phyloP scores from a whole-genome alignment of 768 basidiomycete species.

The Boletales sp. region DNA sequence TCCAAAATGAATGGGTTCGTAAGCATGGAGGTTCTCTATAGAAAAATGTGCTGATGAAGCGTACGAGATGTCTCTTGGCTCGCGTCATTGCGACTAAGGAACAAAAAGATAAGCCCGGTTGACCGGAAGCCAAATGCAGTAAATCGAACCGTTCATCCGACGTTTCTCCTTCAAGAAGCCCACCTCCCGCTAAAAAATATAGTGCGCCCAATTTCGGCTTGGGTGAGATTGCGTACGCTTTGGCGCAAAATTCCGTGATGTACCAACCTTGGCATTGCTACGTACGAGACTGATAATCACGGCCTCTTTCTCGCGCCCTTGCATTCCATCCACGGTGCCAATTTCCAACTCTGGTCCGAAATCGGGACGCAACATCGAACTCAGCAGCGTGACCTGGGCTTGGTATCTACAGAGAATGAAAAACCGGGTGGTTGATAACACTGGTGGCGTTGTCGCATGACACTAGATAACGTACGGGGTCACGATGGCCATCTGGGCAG shows the following conservation, averaged over 20 bases:
- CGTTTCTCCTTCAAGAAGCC: slow-evolving; percentile 94
- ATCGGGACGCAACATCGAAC: slow-evolving; percentile 68
- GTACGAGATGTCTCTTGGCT: slow-evolving; percentile 81
- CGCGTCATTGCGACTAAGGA: slow-evolving; percentile 83
- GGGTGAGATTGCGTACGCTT: too few relatives aligned
- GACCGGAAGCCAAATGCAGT: too few relatives aligned
- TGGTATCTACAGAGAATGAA: slow-evolving; percentile 55
- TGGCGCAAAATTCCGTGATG: too few relatives aligned
- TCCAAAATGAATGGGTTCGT: not conserved
- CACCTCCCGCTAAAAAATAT: slow-evolving; percentile 68
- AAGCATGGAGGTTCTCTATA: too few relatives aligned
- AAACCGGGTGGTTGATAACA: not conserved
- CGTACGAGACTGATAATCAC: slow-evolving; percentile 90
- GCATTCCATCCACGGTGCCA: slow-evolving; percentile 95
- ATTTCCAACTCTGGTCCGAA: slow-evolving; percentile 76
- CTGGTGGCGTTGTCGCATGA: too few relatives aligned
- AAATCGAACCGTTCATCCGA: slow-evolving; percentile 69
- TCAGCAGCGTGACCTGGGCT: slow-evolving; percentile 86
- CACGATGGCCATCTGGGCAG: slow-evolving; percentile 80
- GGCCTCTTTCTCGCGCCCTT: slow-evolving; percentile 94
- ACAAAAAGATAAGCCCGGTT: not conserved
- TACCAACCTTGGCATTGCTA: slow-evolving; percentile 73
- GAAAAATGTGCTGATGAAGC: slow-evolving; percentile 21
- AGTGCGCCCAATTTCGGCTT: not conserved
- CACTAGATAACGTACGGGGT: slow-evolving; percentile 56